Evolutionary conservation across 2,329 filamentous ascomycete species (phyloP), one percentile per base, ranked within the genome.

Genomic region (Blumeria hordei): DNA sequence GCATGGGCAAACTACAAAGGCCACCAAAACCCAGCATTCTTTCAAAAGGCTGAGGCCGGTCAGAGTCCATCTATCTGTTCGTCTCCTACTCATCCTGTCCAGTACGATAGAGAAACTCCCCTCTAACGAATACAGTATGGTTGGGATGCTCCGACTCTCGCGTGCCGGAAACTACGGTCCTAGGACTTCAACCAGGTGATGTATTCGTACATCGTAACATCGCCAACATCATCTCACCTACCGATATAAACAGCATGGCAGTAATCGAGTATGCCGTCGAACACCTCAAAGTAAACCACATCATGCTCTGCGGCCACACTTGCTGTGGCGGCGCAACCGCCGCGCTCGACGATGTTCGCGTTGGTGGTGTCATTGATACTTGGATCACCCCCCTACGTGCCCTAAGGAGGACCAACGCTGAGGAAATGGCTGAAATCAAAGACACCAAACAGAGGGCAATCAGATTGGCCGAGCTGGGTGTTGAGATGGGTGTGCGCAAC

Each of bases 121-220:
- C 36, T 49, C 11, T 35, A 51, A 35, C 32, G 16, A 36, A 12
- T 21, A 55, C 56, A 77, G 74, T 93, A 57, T 93, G 86, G 86
- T 76, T 93, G 60, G 87, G 87, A 57, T 94, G 87, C 70, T 84
- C 85, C 62, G 87, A 93, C 71, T 86, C 81, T 41, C 83, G 87
- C 59, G 81, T 85, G 61, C 86, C 87, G 1, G 87, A 92, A 68
- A 90, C 85, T 5, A 87, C 81, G 52, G 75, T 94, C 63, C 75
- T 88, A 33, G 81, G 83, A 63, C 74, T 87, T 57, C 75, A 85
- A 63, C 85, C 86, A 3, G 86, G 87, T 57, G 85, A 93, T 62
- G 80, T 93, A 61, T 93, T 93, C 67, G 83, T 87, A 54, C 86
- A 93, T 72, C 83, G 87, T 66, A 93, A 93, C 72, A 88, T 94